Base-by-base conservation (phyloP, 2,329 filamentous ascomycete species). In the Trichoderma hamatum region DNA sequence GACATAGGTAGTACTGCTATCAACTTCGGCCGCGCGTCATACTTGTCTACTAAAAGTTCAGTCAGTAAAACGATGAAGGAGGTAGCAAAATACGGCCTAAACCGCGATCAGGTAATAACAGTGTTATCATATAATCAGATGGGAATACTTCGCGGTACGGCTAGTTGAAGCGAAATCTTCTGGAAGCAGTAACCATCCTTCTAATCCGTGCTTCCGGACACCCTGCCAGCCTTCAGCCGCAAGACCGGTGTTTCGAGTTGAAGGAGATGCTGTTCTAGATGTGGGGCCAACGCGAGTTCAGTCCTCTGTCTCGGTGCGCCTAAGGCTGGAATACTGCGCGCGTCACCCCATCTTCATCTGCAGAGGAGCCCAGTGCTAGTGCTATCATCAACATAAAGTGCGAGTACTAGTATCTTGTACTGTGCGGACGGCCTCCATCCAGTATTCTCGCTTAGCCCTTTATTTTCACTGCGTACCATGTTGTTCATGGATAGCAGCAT, bases 141-240 rank as follows among this genome's bases (percentile, higher is more conserved):
- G 28, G 14, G 46, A 21, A 21, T 49, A 11, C 59, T 60, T 32
- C 55, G 61, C 55, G 36, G 68, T 28, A 54, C 32, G 51, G 49
- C 19, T 43, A n/a, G 21, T 36, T 28, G 64, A 30, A 59, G 56
- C 28, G 54, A 70, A 67, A 68, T 51, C 51, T 70, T 68, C 68
- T 70, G 56, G 68, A 70, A 70, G 63, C 68, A 52, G 32, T 54
- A 46, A 14, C 54, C 39, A 32, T 36, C 5, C 39, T 54, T 34
- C 67, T 28, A 67, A 9, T n/a, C 39, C 16, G 6, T 19, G 16
- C 46, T 55, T 51, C 32, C 24, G 56, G 55, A 26, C 30, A 34
- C 61, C 60, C 59, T 63, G 61, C 51, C 52, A 49, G 56, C 28
- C 54, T 51, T 71, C 70, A 71, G 70, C 70, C 70, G 68, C 71